Evolutionary conservation across 1,284 basidiomycete species (phyloP), one percentile per base, ranked within the genome.

Genomic region (Hortiboletus rubellus): DNA sequence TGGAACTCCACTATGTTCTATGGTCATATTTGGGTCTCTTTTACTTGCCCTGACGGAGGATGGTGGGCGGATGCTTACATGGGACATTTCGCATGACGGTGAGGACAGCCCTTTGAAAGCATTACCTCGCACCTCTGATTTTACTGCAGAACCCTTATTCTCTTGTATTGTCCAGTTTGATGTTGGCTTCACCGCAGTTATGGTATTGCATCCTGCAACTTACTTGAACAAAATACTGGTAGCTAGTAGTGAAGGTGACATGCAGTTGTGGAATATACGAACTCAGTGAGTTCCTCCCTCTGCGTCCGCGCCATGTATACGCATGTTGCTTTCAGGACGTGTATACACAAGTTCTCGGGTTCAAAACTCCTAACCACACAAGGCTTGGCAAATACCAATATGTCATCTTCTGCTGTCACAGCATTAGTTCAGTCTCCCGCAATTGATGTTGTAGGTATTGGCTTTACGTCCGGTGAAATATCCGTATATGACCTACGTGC

Each of bases 141-240:
- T 61, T 58, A 37, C 37, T 45, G 22, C 40, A 71, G 69, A 63
- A 24, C 70, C 52, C 17, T 58, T 49, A 9, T 54, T 77, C 76
- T 66, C 60, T 42, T 58, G 51, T 3, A 82, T 81, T 11, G 84
- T 97, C 46, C 78, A 86, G 50, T 96, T 95, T 63, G 86, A 90
- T 43, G 67, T 80, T 14, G 86, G 81, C 7, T 98, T 98, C 72
- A 90, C 86, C 2, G 96, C 96, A 10, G 91, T 86, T 11, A 82
- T 81, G 18, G 75, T 98, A 33, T 79, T 98, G 7, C 97, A 99
- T 72, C 97, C 97, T 1, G 89, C 94, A 1, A 99, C 97, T 5
- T 99, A 99, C 74, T 75, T 99, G 53, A 98, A 99, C 79, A 99
- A 99, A 76, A 81, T 99, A 1, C 79, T 99, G 1, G 83, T 99